Evolutionary conservation across 2,329 filamentous ascomycete genomes (phyloP), one percentile per base, ranked within the genome.

Genomic region (Cryphonectria parasitica): DNA sequence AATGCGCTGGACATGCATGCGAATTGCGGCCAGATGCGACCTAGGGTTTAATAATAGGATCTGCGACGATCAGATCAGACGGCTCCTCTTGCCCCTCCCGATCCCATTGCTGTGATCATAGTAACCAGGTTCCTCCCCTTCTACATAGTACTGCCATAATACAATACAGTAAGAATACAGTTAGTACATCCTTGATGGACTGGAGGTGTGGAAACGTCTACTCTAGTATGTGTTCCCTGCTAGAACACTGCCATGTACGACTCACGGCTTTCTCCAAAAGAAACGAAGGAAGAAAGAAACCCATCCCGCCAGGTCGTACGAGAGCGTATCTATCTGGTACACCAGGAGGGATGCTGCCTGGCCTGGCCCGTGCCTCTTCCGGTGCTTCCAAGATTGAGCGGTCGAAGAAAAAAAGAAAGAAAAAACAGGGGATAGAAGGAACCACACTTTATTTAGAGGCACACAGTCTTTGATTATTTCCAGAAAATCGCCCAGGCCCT

Each of bases 41-140:
- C 58, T 34, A 19, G 31, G 58, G 58, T n/a, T 36, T 36, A 36
- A 61, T 36, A 61, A 61, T 61, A 61, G 58, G 58, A 61, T 61
- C 58, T 61, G 58, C 58, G 34, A 39, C 58, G 58, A 61, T 61
- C 58, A 61, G 31, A 61, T 61, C 58, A 36, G 34, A n/a, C 25
- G 54, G 34, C 28, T 61, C 58, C 31, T 61, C 28, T 60, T 58
- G 25, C 15, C 54, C 25, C 54, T 58, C 54, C 28, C 28, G 54
- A 58, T 58, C 54, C 54, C 25, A 31, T 25, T 31, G 15, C 54
- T 17, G 34, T 58, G 54, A 19, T 49, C 45, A 43, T 43, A 5
- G 22, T n/a, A 39, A 49, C 45, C 22, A 49, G 45, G n/a, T 49
- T n/a, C 45, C 8, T 19, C 19, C 43, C 43, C 3, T 58, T 5